A percentile compares a stretch with the other conserved stretches of the same genome.
Conservation (phyloP, 2,329 filamentous ascomycete species). For the Alternaria conjuncta region DNA sequence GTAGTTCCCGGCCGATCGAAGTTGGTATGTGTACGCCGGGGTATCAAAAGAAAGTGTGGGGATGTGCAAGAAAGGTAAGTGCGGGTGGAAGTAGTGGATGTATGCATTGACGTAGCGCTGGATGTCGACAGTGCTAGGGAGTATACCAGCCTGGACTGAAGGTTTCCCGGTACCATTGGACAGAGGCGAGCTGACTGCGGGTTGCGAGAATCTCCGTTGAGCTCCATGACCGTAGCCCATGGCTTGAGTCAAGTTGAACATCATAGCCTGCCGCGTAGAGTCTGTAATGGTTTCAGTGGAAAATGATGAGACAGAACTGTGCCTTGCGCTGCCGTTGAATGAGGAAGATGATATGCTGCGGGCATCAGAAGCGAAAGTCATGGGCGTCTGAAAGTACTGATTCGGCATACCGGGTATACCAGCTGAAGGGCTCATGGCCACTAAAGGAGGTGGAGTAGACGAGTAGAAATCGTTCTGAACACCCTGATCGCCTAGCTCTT, state of each 20-base stretch:
- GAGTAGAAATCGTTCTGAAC: conserved; percentile 75
- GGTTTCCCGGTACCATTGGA: conserved; percentile 42
- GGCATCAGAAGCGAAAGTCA: conserved; percentile 74
- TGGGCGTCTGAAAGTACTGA: conserved; percentile 68
- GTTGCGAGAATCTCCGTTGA: conserved; percentile 66
- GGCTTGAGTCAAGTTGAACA: conserved; percentile 67
- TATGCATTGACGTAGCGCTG: conserved; percentile 91
- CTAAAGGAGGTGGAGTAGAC: conserved; percentile 78
- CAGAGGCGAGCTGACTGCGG: conserved; percentile 61
- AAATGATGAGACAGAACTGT: conserved; percentile 66
- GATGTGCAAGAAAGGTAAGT: conserved; percentile 92
- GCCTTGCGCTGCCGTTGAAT: conserved; percentile 69
- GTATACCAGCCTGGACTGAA: conserved; percentile 58
- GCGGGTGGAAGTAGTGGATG: conserved; percentile 90
- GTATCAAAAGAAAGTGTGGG: conserved; percentile 90
- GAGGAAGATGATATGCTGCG: conserved; percentile 68
- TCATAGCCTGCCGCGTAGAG: conserved; percentile 67
- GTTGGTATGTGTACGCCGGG: conserved; percentile 66
- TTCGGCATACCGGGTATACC: conserved; percentile 69
- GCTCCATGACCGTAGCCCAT: conserved; percentile 57
- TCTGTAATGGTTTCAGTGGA: conserved; percentile 72
- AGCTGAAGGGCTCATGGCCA: conserved; percentile 71
- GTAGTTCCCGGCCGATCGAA: conserved; percentile 64
- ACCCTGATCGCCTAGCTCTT: conserved; percentile 73
- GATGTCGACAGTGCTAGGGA: conserved; percentile 84